These are phyloP conservation scores for Voacanga thouarsii DNA, from an alignment of 257 asterid species.

Conservation along the genomic window DNA sequence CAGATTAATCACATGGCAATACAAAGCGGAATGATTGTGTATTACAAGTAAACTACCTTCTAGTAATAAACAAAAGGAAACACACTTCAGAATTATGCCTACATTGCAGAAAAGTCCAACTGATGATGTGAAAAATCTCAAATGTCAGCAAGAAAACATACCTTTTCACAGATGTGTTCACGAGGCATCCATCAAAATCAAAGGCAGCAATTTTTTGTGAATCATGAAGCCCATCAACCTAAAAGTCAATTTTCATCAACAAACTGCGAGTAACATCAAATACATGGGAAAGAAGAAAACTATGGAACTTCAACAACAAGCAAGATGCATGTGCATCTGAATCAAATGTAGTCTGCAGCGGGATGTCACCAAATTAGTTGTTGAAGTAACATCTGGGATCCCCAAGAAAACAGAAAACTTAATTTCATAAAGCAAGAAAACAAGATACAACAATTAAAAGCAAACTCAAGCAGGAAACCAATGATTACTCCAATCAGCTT, in stretches of 20 bases:
- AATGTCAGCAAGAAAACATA: slow-evolving; percentile 26
- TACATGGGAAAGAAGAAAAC: background rate
- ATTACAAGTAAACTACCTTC: background rate
- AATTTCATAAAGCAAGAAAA: background rate
- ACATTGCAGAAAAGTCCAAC: background rate
- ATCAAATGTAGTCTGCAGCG: background rate
- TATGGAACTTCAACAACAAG: background rate
- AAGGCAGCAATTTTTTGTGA: slow-evolving; percentile 91
- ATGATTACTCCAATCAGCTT: background rate
- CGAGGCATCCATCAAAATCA: slow-evolving; percentile 99
- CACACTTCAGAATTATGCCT: background rate
- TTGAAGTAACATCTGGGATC: background rate
- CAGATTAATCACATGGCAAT: background rate
- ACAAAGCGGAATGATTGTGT: background rate
- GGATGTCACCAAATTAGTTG: background rate
- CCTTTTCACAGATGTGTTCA: slow-evolving; percentile 79
- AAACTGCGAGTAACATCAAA: slow-evolving; percentile 2
- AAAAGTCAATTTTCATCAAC: slow-evolving; percentile 2
- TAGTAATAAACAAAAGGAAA: no score
- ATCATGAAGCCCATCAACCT: slow-evolving; percentile 84
- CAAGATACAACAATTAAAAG: background rate
- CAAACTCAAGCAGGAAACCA: background rate
- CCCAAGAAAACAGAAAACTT: slow-evolving; percentile 7
- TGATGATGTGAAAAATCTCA: slow-evolving; percentile 5
- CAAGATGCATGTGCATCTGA: background rate